Percentiles rank a stretch among this genome's conserved stretches.
Evolutionary conservation across 2,329 filamentous ascomycete genomes (phyloP).

Genomic region (Penicillium griseofulvum): DNA sequence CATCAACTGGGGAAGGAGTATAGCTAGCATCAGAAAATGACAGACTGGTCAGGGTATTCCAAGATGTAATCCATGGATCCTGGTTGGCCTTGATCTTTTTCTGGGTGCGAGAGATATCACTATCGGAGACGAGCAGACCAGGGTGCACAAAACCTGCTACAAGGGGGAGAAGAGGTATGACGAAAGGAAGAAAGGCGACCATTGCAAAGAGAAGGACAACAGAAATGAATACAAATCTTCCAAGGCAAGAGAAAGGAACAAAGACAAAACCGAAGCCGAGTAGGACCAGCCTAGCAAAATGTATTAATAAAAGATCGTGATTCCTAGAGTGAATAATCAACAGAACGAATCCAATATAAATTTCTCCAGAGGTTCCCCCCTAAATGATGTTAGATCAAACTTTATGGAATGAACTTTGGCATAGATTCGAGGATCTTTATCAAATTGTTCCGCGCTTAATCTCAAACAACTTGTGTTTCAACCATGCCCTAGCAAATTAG

Average conservation of each 20-base stretch:
- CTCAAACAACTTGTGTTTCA: not conserved
- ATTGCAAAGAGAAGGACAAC: not conserved
- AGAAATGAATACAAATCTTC: not conserved
- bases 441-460: not conserved
- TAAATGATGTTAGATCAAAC: no score
- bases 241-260: not conserved
- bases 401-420: not conserved
- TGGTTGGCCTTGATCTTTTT: not conserved
- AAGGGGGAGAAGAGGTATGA: not conserved
- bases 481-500: not conserved
- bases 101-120: constrained; percentile 2
- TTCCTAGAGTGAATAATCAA: no score
- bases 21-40: constrained; percentile 2
- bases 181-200: not conserved
- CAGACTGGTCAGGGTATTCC: not conserved
- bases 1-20: not conserved
- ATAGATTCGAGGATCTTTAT: not conserved
- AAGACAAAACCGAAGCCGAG: no score
- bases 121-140: constrained; percentile 4
- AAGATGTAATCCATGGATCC: constrained; percentile 9
- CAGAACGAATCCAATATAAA: no score
- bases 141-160: constrained; percentile 8
- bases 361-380: no score
- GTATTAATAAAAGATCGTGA: no score
- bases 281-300: no score